A percentile compares a stretch with the other conserved stretches of the same genome.
Conservation (phyloP, 176 grass and related monocot species). For the Carex scoparia region DNA sequence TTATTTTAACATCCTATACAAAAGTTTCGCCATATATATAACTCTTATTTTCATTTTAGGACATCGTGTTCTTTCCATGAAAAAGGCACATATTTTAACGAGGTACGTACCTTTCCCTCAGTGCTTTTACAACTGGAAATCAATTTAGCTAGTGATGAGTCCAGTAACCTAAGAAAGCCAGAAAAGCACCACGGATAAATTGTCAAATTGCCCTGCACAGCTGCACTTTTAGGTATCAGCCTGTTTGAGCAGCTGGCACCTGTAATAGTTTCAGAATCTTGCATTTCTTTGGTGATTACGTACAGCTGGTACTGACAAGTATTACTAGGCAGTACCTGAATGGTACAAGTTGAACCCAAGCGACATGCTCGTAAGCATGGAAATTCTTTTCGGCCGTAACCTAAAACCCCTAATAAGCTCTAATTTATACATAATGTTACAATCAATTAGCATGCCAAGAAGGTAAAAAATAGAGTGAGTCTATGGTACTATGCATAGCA, state of each 20-base stretch:
- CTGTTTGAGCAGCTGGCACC: background rate
- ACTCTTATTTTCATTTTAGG: constrained; percentile 3
- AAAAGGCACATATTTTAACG: background rate
- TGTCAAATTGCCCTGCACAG: background rate
- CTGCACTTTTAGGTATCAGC: background rate
- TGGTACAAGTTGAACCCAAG: background rate
- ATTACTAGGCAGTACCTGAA: background rate
- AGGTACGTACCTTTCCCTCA: background rate
- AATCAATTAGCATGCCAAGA: background rate
- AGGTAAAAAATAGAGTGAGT: too few relatives aligned
- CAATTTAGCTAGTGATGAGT: constrained; percentile 4
- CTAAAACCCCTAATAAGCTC: background rate
- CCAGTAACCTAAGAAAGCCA: background rate
- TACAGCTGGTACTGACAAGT: background rate
- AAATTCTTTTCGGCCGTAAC: background rate
- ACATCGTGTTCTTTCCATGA: background rate
- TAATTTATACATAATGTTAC: background rate
- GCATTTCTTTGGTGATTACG: background rate
- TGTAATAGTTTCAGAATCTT: background rate
- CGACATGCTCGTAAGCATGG: background rate
- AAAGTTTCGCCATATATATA: background rate
- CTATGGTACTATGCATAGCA: too few relatives aligned
- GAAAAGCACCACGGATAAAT: background rate
- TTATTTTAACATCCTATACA: background rate
- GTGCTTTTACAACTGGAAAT: background rate